phyloP scores from a whole-genome alignment of 2,329 filamentous ascomycete species.

The Paecilomyces fulvus region DNA sequence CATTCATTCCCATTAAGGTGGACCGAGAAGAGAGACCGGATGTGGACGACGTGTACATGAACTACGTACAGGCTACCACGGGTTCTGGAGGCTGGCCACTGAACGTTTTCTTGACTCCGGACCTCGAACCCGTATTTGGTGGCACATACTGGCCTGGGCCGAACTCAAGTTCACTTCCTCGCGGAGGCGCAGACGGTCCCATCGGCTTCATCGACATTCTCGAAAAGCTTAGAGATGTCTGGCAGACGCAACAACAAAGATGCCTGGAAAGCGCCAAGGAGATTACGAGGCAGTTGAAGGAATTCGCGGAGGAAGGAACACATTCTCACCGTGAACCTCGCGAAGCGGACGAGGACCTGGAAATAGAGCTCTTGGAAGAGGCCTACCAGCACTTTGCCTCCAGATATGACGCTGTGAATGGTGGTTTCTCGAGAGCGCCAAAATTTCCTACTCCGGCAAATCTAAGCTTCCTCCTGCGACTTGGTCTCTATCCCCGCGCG shows the following conservation, averaged over 20 bases:
- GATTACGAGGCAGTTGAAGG: slow-evolving; percentile 69
- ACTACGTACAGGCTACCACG: slow-evolving; percentile 90
- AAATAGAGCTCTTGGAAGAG: slow-evolving; percentile 85
- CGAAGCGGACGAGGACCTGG: slow-evolving; percentile 59
- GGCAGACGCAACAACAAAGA: slow-evolving; percentile 74
- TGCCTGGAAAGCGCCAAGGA: slow-evolving; percentile 77
- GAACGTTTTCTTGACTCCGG: slow-evolving; percentile 92
- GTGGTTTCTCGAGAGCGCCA: slow-evolving; percentile 70
- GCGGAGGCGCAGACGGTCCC: slow-evolving; percentile 43
- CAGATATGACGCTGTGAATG: slow-evolving; percentile 70
- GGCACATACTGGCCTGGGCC: slow-evolving; percentile 93
- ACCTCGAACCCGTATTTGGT: slow-evolving; percentile 88
- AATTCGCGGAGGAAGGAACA: slow-evolving; percentile 84
- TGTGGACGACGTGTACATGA: slow-evolving; percentile 95
- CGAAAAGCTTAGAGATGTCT: slow-evolving; percentile 63
- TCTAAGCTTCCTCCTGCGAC: slow-evolving; percentile 68
- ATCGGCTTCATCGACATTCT: slow-evolving; percentile 78
- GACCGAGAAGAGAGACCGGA: slow-evolving; percentile 92
- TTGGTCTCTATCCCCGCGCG: slow-evolving; percentile 61
- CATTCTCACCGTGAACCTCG: slow-evolving; percentile 36
- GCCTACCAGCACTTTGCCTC: slow-evolving; percentile 71
- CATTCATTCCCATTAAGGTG: slow-evolving; percentile 85
- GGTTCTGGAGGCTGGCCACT: slow-evolving; percentile 88
- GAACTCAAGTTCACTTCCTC: slow-evolving; percentile 43
- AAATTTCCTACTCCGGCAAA: slow-evolving; percentile 90